A percentile compares a stretch with the other conserved stretches of the same genome.
phyloP scores from a whole-genome alignment of 2,329 filamentous ascomycete genomes.

The Colletotrichum sp. region DNA sequence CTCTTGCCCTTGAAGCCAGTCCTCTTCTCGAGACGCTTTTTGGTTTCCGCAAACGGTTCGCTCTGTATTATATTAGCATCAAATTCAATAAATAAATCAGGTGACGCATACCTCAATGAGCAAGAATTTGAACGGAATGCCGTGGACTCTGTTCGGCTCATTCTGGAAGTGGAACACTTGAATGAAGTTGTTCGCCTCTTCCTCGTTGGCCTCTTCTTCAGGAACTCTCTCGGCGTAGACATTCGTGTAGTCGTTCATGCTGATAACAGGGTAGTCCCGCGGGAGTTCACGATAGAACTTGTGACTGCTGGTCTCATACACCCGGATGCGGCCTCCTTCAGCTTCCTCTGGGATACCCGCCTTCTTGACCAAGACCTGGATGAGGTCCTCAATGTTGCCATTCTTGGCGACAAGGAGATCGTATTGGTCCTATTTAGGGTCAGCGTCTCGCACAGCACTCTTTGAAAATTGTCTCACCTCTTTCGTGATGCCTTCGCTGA shows the following conservation, averaged over 20 bases:
- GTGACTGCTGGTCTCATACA: constrained; percentile 83
- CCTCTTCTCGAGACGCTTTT: constrained; percentile 90
- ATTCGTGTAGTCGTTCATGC: constrained; percentile 84
- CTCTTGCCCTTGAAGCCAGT: constrained; percentile 97
- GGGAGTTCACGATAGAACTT: constrained; percentile 83
- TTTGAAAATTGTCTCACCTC: constrained; percentile 63
- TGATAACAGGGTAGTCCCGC: constrained; percentile 74
- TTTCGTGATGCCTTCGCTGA: constrained; percentile 90
- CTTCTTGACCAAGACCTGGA: constrained; percentile 80
- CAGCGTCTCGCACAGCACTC: not conserved
- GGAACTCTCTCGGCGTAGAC: constrained; percentile 84
- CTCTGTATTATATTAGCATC: constrained; percentile 52
- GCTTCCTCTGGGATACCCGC: constrained; percentile 77
- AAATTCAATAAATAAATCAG: not conserved
- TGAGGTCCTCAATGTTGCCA: constrained; percentile 79
- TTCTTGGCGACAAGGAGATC: constrained; percentile 90
- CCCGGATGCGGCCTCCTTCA: constrained; percentile 71
- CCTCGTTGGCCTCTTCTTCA: constrained; percentile 69
- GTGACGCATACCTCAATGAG: constrained; percentile 72
- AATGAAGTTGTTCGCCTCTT: constrained; percentile 63
- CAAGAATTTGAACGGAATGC: constrained; percentile 89
- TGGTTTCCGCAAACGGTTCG: constrained; percentile 89
- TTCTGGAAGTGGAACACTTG: constrained; percentile 92
- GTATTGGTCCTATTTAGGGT: constrained; percentile 64
- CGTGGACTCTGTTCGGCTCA: constrained; percentile 83